Evolutionary conservation across 345 rosid species (phyloP), one percentile per base, ranked within the genome.

Genomic region (Garcia nutans): DNA sequence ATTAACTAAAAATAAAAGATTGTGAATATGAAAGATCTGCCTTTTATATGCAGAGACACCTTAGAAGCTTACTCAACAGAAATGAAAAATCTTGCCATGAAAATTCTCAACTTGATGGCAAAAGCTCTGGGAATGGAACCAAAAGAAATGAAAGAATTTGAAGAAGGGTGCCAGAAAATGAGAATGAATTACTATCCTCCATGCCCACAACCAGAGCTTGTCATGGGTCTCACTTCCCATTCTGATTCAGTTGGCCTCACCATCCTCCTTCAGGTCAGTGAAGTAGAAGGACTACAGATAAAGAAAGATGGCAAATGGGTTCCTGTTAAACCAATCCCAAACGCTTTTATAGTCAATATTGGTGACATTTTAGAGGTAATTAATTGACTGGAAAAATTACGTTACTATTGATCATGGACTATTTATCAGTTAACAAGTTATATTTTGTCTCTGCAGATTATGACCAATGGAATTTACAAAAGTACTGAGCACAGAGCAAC

Each of bases 161-260:
- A 65, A 72, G 59, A 77, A 42, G 76, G 80, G 11, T 44, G 49
- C 19, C 80, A 77, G 50, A 17, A 17, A 28, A 64, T 77, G 72
- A 65, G 80, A 69, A 77, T 77, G 76, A 77, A 77, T 55, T 77
- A 77, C 47, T 77, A 77, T 47, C 76, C 80, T 11, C 76, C 76
- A 64, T 77, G 76, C 47, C 80, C 80, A 15, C 71, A 77, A 49
- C 80, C 80, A 2, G 80, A 77, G 67, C 33, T 72, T 3, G 80
- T 77, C 17, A 71, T 77, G 58, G 80, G 80, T 3, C 61, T 77
- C 33, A 65, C 65, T 44, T 22, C 72, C 57, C 80, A 77, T 72
- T 0, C 76, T 6, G 76, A 77, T 72, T 67, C 58, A 6, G 23
- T 5, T 47, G 76, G 72, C 45, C 76, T 77, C 59, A 77, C 80